Conservation (phyloP, 352 stramenopile species). For the Pseudoperonospora humuli region DNA sequence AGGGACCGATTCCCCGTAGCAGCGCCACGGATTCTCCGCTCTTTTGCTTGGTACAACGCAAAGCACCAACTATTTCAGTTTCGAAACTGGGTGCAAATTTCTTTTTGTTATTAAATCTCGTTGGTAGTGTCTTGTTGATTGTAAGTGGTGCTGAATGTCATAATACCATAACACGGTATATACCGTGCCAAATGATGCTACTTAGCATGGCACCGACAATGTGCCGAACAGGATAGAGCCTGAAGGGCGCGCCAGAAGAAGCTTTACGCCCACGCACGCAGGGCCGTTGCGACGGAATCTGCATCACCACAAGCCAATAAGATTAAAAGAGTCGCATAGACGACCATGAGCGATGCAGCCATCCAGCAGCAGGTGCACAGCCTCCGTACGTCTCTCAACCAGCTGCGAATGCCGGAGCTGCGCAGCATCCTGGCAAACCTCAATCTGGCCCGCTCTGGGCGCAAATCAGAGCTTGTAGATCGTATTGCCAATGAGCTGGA, state of each 20-base stretch:
- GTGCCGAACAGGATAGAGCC: conserved; percentile 4
- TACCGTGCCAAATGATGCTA: conserved; percentile 7
- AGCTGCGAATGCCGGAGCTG: conserved; percentile 68
- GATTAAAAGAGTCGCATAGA: not conserved
- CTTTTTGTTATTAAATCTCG: no score
- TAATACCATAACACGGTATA: not conserved
- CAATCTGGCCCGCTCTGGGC: conserved; percentile 58
- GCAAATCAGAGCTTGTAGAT: conserved; percentile 74
- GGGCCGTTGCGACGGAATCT: not conserved
- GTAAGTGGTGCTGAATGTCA: not conserved
- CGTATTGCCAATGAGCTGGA: conserved; percentile 57
- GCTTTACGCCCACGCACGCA: conserved; percentile 2
- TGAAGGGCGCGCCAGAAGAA: conserved; percentile 15
- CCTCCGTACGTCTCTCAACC: conserved; percentile 43
- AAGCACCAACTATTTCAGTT: not conserved
- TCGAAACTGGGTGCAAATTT: not conserved
- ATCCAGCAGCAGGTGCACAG: conserved; percentile 23
- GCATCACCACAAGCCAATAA: not conserved
- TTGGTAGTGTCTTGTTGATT: no score
- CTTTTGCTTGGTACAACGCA: not conserved
- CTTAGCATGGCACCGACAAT: conserved; percentile 9
- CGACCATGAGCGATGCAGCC: conserved; percentile 18
- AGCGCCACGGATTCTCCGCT: no score
- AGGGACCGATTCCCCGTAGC: no score
- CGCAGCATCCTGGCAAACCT: conserved; percentile 61